phyloP scores from a whole-genome alignment of 306 rosid species.

The Cucumis hystrix region DNA sequence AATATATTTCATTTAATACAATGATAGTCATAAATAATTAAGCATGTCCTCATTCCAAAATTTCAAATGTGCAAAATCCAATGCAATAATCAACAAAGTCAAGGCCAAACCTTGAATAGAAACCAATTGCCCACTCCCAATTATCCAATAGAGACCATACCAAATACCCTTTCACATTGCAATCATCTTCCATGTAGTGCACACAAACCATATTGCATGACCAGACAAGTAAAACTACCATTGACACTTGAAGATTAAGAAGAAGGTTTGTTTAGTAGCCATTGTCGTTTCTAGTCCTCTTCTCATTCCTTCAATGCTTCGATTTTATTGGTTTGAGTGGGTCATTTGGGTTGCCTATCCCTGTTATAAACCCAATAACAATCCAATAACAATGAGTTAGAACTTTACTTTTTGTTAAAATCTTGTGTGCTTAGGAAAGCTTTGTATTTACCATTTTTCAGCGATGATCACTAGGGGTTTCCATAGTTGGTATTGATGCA shows the following conservation, averaged over 20 bases:
- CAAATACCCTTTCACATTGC: constrained; percentile 71
- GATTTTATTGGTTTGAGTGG: constrained; percentile 20
- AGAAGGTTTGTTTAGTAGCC: constrained; percentile 39
- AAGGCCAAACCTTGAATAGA: constrained; percentile 58
- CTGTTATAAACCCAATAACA: constrained; percentile 14
- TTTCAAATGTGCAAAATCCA: too few relatives aligned
- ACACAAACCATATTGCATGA: background rate
- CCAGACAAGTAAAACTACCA: background rate
- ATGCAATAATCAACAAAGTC: constrained; percentile 38
- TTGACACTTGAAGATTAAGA: background rate
- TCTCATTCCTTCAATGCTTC: constrained; percentile 60
- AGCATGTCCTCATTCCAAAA: too few relatives aligned
- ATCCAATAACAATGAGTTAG: background rate
- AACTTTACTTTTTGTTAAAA: background rate
- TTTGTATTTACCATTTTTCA: constrained; percentile 53
- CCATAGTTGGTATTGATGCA: constrained; percentile 55
- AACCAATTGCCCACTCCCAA: constrained; percentile 73
- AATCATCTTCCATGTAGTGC: constrained; percentile 46
- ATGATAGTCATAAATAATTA: too few relatives aligned
- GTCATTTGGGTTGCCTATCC: constrained; percentile 68
- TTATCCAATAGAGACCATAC: constrained; percentile 66
- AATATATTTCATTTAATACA: too few relatives aligned
- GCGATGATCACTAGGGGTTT: constrained; percentile 65
- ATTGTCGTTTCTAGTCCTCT: constrained; percentile 49
- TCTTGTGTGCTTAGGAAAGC: background rate